Base-by-base conservation (phyloP, 768 basidiomycete species). In the Xerocomus brunneocitrinus region DNA sequence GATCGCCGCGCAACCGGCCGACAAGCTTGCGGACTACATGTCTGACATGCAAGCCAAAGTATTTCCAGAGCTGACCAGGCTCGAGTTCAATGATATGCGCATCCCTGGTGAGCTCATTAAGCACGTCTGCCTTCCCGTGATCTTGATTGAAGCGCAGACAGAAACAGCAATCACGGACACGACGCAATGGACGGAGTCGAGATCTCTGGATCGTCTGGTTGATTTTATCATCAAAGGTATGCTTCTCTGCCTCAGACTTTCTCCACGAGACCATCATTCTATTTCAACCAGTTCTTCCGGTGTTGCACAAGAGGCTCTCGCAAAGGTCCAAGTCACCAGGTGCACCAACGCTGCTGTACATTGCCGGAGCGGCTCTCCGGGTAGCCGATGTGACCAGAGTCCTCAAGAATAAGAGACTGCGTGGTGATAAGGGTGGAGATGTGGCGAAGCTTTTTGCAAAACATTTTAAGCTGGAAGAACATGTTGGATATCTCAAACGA, bases 381-480 rank as follows among this genome's bases (percentile, higher is more conserved):
- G 94, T 93, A n/a, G 86, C 84, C 47, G 92, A 98, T 69, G 81
- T 93, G 19, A 87, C 89, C 35, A 76, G 91, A 54, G 74, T 82
- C 49, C 75, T 93, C 50, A 85, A 80, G 67, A 79, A 84, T 69
- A 83, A 79, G 69, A 80, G 72, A 57, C 75, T 91, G 48, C 75
- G 83, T 51, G 87, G 88, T 34, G 85, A 89, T 24, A 94, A 91
- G 65, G 85, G 90, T 51, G 92, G 90, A 10, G 91, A 95, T 58
- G 86, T 97, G 31, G 94, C 89, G 22, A 98, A 98, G 69, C 80
- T 99, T 27, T 98, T 98, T 62, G 92, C 95, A 30, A 94, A 87
- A 70, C 95, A 98, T 67, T 84, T 95, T 73, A 97, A 95, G 72
- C 75, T 95, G 38, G 75, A 85, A 46, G 90, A 95, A 53, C 95